phyloP scores from a whole-genome alignment of 1,284 basidiomycete genomes.

The Butyriboletus regius region DNA sequence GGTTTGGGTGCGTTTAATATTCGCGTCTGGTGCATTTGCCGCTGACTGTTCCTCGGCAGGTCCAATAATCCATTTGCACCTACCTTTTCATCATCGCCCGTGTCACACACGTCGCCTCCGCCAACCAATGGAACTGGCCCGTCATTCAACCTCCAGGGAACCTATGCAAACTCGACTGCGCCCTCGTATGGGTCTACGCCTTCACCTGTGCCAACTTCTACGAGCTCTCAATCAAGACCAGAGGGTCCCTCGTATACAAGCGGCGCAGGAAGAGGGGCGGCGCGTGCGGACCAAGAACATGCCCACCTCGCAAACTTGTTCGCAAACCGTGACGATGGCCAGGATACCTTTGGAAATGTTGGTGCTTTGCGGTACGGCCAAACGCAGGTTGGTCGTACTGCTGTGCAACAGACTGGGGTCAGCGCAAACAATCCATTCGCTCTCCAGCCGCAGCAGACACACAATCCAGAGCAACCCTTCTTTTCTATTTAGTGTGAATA shows the following conservation, averaged over 20 bases:
- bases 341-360: conserved; percentile 89
- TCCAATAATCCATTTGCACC: conserved; percentile 92
- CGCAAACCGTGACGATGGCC: conserved; percentile 79
- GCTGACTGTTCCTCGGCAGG: conserved; percentile 37
- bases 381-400: conserved; percentile 53
- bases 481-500: conserved; percentile 56
- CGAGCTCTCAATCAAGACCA: conserved; percentile 29
- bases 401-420: conserved; percentile 54
- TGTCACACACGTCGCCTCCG: conserved; percentile 32
- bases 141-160: conserved; percentile 58
- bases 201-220: conserved; percentile 37
- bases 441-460: conserved; percentile 51
- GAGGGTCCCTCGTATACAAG: conserved; percentile 16
- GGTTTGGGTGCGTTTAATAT: conserved; percentile 50
- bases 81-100: conserved; percentile 35
- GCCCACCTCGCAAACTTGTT: conserved; percentile 71
- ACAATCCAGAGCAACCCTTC: conserved; percentile 70
- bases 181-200: conserved; percentile 32
- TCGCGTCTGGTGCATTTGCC: background rate
- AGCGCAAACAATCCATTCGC: conserved; percentile 68
- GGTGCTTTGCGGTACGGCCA: conserved; percentile 73
- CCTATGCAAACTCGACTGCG: conserved; percentile 44
- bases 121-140: conserved; percentile 34
- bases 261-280: conserved; percentile 30
- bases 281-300: conserved; percentile 54